Percentiles rank a stretch among this genome's conserved stretches.
These are phyloP conservation scores for Oryza officinalis DNA, from an alignment of 176 grass and related monocot species.

Conservation along the genomic window DNA sequence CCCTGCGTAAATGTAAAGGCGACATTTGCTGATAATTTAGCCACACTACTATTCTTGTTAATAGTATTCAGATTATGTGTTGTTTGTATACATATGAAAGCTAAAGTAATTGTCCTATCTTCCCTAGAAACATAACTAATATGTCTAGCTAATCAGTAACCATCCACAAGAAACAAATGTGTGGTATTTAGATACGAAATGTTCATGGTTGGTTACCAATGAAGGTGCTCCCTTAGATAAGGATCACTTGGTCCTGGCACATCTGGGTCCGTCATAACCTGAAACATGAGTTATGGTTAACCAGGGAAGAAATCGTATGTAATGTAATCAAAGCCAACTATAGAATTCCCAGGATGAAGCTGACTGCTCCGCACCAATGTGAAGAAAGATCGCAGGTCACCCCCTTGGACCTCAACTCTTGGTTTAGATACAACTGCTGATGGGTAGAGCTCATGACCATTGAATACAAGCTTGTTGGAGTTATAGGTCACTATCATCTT, in stretches of 20 bases:
- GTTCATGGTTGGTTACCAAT: conserved; percentile 72
- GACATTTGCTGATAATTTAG: conserved; percentile 28
- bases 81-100: conserved; percentile 9
- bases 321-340: conserved; percentile 15
- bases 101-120: conserved; percentile 13
- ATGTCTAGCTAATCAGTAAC: not conserved
- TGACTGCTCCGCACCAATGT: conserved; percentile 67
- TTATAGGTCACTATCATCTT: conserved; percentile 87
- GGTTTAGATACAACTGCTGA: conserved; percentile 68
- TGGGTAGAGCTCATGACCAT: conserved; percentile 89
- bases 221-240: conserved; percentile 85
- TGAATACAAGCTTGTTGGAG: conserved; percentile 72
- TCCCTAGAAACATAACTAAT: conserved; percentile 28
- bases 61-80: not conserved
- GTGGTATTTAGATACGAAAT: not conserved
- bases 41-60: not conserved
- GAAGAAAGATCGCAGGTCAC: conserved; percentile 80
- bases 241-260: conserved; percentile 96
- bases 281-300: conserved; percentile 24
- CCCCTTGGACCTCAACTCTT: conserved; percentile 72
- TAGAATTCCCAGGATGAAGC: not conserved
- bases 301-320: conserved; percentile 5
- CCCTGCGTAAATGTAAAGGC: conserved; percentile 58
- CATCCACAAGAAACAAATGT: conserved; percentile 18
- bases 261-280: conserved; percentile 98